Evolutionary conservation across 2,329 filamentous ascomycete species (phyloP), one percentile per base, ranked within the genome.

Genomic region (Paramyrothecium roridum): DNA sequence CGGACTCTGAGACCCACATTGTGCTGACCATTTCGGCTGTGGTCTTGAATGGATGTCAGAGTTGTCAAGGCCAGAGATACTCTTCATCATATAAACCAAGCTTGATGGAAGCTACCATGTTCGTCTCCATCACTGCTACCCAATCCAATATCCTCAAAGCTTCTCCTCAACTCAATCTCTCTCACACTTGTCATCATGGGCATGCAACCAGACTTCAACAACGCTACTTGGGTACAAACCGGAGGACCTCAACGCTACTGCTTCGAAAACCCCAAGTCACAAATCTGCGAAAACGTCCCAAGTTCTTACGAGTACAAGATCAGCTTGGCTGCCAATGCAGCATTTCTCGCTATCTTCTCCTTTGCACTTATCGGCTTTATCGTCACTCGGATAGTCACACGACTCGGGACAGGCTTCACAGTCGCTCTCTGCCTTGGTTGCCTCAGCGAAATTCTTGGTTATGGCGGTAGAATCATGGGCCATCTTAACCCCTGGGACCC

Each of bases 391-490:
- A 73, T 70, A 16, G 55, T 74, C 48, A 76, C 71, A 3, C 76
- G 77, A 53, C 72, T 73, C 48, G 80, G 75, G 13, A 74, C 74
- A 57, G 71, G 69, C 40, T 85, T 83, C 66, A 70, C 73, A 50
- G 59, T 78, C 8, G 76, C 78, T 48, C 79, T 87, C 73, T 49
- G 71, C 1, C 65, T 77, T 1, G 85, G 85, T 8, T 71, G 80
- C 19, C 45, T 77, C 23, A 70, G 75, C 22, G 84, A 87, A 65
- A 67, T 84, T 12, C 58, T 85, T 19, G 85, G 85, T 20, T 87
- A 88, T 59, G 69, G 67, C 0, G 84, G 79, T 2, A 76, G 85
- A 11, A 68, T 87, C 20, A 70, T 79, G 61, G 77, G 82, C 63
- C 77, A 77, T 63, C 49, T 76, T 34, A 78, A 87, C 62, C 76